Evolutionary conservation across 1,139 yeast genomes (phyloP).

Genomic region (Sugiyamaella sp.): DNA sequence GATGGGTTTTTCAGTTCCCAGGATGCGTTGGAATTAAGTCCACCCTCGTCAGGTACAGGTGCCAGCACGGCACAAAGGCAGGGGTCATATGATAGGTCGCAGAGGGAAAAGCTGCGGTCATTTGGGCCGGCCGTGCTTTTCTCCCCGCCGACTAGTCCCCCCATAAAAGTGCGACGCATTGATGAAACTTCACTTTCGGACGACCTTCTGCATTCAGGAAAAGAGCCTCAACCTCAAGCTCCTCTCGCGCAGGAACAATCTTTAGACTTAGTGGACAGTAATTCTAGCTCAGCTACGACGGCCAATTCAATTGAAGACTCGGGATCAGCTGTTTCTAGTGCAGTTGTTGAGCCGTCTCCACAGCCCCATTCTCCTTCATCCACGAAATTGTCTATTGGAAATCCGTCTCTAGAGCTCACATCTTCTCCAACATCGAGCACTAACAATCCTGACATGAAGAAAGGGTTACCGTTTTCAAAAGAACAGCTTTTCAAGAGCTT

Average conservation of each 20-base stretch:
- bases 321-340: not conserved
- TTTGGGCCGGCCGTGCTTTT: not conserved
- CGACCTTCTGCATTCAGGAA: too few species aligned
- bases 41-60: not conserved
- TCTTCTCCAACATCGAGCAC: not conserved
- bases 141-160: not conserved
- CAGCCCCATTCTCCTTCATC: not conserved
- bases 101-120: not conserved
- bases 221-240: too few species aligned
- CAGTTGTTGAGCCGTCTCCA: not conserved
- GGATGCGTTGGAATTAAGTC: slow-evolving; percentile 10
- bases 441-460: not conserved
- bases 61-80: not conserved
- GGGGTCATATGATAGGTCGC: not conserved
- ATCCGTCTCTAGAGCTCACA: not conserved
- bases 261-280: not conserved
- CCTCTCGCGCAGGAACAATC: not conserved
- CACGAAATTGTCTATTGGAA: not conserved
- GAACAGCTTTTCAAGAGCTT: slow-evolving; percentile 23
- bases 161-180: not conserved
- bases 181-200: not conserved
- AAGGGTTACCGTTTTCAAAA: not conserved
- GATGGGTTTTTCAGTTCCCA: slow-evolving; percentile 27
- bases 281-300: not conserved
- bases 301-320: not conserved